Percentiles rank a stretch among this genome's conserved stretches.
These are phyloP conservation scores for Selaginella tamariscina DNA, from an alignment of 75 land plant genomes.

Conservation along the genomic window DNA sequence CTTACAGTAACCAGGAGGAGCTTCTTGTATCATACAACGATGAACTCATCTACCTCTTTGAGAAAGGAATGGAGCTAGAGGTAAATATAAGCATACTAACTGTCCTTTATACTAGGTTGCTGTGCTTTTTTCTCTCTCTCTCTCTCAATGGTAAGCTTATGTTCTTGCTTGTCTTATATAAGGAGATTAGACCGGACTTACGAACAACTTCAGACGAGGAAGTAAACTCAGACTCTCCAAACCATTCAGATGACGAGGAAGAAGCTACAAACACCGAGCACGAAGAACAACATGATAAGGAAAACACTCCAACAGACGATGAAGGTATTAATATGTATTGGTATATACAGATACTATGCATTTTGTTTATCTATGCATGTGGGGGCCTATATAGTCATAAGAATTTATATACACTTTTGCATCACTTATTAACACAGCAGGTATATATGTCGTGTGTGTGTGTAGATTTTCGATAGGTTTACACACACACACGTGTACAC, in stretches of 20 bases:
- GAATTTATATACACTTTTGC: too few relatives aligned
- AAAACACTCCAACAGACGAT: neutral
- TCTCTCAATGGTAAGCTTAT: too few relatives aligned
- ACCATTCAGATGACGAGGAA: constrained; percentile 6
- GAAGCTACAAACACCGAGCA: neutral
- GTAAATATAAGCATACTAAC: constrained; percentile 37
- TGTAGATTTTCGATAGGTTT: too few relatives aligned
- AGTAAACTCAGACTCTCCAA: constrained; percentile 4
- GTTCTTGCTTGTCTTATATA: too few relatives aligned
- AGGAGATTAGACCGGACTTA: constrained; percentile 2
- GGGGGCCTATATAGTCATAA: too few relatives aligned
- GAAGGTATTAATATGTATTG: neutral
- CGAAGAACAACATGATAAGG: neutral
- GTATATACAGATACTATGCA: neutral
- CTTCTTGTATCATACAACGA: constrained; percentile 84
- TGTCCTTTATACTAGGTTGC: too few relatives aligned
- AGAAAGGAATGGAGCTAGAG: constrained; percentile 66
- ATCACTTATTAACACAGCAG: too few relatives aligned
- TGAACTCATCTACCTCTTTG: constrained; percentile 73
- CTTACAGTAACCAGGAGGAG: constrained; percentile 80
- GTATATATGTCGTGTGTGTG: too few relatives aligned
- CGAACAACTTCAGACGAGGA: constrained; percentile 10
- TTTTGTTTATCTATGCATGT: too few relatives aligned
- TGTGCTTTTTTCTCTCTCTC: too few relatives aligned
- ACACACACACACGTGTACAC: too few relatives aligned